Evolutionary conservation across 192 early-diverging fungal species (phyloP), one percentile per base, ranked within the genome.

Genomic region (Ambispora gerdemannii): DNA sequence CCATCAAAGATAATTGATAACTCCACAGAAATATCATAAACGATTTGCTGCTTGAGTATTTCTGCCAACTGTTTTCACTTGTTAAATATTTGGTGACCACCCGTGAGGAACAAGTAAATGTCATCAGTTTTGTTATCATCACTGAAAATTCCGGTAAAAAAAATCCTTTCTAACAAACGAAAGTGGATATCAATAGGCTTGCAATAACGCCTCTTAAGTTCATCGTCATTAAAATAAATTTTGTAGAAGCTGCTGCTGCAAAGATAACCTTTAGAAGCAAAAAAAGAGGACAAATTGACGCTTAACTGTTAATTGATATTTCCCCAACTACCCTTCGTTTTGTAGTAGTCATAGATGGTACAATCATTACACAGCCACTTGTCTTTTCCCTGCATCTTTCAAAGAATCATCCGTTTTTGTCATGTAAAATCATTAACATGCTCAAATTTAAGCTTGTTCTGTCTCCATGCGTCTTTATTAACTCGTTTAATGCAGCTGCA

Each of bases 1-100:
- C 64, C 64, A 32, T 66, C 64, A 51, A 38, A 66, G 49, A 66
- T 66, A 17, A 30, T 66, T 51, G 64, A 66, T 32, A 66, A 66
- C 3, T 66, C 64, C 20, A 66, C 64, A 30, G 64, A 38, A 65
- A 65, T 25, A 49, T 65, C 63, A 50, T 65, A 65, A 65, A 65
- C 25, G 47, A 65, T 65, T 47, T 65, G 63, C 30, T 25, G 43
- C 38, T 65, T 65, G 47, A 65, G 36, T 20, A 67, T 3, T 19
- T 67, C 50, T 13, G 47, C 43, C 28, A 67, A 35, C 59, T 20
- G 15, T 35, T 3, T 32, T n/a, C 17, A 22, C n/a, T 62, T 15
- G 30, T 62, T n/a, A 31, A 62, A 32, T 62, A 62, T 34, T 62
- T 19, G 59, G 28, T 33, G 33, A 34, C 59, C 59, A 33, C 59